These are phyloP conservation scores for Dictyostelium capitatum DNA, from an alignment of 78 protist species.

Conservation along the genomic window DNA sequence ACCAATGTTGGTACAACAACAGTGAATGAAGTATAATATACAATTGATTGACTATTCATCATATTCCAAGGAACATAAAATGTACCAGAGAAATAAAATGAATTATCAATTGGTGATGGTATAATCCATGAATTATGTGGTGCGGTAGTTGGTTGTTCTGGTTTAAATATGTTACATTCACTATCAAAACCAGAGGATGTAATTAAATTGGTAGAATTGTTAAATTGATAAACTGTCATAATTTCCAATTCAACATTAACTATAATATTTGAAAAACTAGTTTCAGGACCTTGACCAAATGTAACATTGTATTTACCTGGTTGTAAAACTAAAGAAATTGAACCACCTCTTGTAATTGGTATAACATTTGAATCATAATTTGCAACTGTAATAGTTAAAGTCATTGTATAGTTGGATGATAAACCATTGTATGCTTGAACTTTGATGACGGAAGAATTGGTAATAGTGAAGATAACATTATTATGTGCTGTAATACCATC, in stretches of 20 bases:
- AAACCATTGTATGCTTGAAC: slow-evolving; percentile 25
- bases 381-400: too few relatives aligned
- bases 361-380: too few relatives aligned
- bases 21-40: background rate
- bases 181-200: too few relatives aligned
- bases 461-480: background rate
- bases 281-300: background rate
- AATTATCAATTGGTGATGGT: background rate
- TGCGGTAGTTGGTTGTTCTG: background rate
- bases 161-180: too few relatives aligned
- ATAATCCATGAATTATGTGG: background rate
- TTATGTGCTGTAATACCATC: slow-evolving; percentile 22
- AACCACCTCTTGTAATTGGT: background rate
- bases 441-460: background rate
- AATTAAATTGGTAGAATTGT: background rate
- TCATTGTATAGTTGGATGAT: too few relatives aligned
- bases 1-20: slow-evolving; percentile 17
- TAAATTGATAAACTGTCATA: background rate
- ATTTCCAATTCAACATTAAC: slow-evolving; percentile 28
- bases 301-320: slow-evolving; percentile 23
- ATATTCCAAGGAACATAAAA: background rate
- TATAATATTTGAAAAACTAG: background rate
- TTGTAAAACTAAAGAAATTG: background rate
- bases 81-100: background rate
- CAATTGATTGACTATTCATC: background rate